Evolutionary conservation across 352 stramenopile species (phyloP), one percentile per base, ranked within the genome.

Genomic region (Globisporangium yorkense): DNA sequence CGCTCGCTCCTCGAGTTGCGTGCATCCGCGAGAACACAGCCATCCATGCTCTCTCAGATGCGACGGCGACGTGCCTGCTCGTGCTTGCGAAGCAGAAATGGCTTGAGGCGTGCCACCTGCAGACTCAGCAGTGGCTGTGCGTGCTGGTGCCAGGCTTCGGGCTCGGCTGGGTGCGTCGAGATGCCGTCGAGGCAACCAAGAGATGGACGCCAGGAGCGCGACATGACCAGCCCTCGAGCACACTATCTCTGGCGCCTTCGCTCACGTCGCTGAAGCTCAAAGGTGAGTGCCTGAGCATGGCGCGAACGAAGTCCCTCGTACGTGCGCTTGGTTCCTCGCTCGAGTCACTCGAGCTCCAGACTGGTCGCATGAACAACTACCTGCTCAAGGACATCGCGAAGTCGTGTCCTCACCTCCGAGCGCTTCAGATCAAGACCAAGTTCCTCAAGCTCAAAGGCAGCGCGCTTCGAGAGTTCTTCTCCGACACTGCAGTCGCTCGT

Each of bases 261-360:
- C 29, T 53, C 24, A 53, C 27, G 27, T 54, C 54, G 35, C 35
- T 60, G 7, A 37, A 40, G 47, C 47, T 53, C 24, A n/a, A 20
- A 21, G 47, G 47, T 5, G 47, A 24, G 5, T 53, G 47, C n/a
- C 15, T 53, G 15, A 53, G 15, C 27, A 40, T 40, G 27, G 29
- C 27, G 24, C 43, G 43, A n/a, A 48, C 43, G 43, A n/a, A 58
- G n/a, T 33, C 41, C 27, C 53, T 58, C 53, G 41, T 40, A 2
- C 29, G 47, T 27, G 40, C 40, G 40, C 29, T 51, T 51, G 27
- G 53, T 15, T 24, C 53, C 7, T 20, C 16, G 31, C 41, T 58
- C 40, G 48, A 58, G 53, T 41, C 53, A 18, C 41, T 58, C 18
- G 43, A 21, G 10, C 37, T 58, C 41, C 51, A 58, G 44, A 58